Conservation (phyloP, 1,284 basidiomycete species). For the Naganishia sp. region DNA sequence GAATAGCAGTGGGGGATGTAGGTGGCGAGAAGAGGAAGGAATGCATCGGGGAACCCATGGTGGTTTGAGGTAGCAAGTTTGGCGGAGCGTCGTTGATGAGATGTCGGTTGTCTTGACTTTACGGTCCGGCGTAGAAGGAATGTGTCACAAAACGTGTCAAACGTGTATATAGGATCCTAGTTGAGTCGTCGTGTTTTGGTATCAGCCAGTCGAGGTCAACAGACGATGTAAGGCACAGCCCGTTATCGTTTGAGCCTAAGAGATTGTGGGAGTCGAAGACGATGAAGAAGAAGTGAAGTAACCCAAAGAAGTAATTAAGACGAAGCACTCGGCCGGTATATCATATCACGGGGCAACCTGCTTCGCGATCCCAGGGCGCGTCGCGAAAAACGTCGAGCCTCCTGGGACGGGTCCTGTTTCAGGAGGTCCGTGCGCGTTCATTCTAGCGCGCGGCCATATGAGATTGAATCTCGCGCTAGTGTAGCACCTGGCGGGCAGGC, state of each 20-base stretch:
- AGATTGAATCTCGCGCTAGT: slow-evolving; percentile 1
- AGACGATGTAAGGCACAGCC: slow-evolving; percentile 15
- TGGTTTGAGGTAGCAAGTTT: slow-evolving; percentile 12
- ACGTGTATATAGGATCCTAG: background rate
- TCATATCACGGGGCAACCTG: background rate
- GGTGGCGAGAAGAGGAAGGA: slow-evolving; percentile 51
- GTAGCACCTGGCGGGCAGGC: background rate
- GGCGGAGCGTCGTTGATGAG: too few relatives aligned
- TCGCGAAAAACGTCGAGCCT: too few relatives aligned
- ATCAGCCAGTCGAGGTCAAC: background rate
- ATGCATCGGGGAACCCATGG: slow-evolving; percentile 51
- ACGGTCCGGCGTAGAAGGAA: background rate
- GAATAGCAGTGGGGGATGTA: slow-evolving; percentile 39
- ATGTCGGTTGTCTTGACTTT: background rate
- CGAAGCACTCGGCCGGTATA: background rate
- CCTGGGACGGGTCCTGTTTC: background rate
- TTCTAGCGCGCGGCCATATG: slow-evolving; percentile 8
- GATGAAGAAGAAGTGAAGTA: background rate
- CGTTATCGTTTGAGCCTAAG: background rate
- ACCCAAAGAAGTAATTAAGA: too few relatives aligned
- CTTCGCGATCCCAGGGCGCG: background rate
- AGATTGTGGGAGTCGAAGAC: background rate
- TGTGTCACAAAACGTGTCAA: slow-evolving; percentile 16
- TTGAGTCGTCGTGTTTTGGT: background rate
- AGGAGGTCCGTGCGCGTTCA: background rate